Evolutionary conservation across 306 rosid species (phyloP), one percentile per base, ranked within the genome.

Genomic region (Vigna mungo): DNA sequence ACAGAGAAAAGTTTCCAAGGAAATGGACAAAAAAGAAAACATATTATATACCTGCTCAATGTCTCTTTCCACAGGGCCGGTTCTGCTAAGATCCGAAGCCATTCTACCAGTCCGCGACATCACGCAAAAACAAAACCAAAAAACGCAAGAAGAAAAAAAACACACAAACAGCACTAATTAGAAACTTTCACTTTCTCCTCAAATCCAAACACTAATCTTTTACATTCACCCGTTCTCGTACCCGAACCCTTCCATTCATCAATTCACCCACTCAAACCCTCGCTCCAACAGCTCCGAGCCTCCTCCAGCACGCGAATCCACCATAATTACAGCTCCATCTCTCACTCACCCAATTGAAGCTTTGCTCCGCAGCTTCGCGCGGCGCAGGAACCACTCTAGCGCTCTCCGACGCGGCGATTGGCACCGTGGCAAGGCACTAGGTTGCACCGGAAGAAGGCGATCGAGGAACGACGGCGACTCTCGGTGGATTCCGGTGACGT

Each of bases 41-140:
- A 51, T 5, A 53, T 82, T 92, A 51, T 5, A 53, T 82, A 95
- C 99, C 99, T 95, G 99, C 81, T 95, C 99, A 68, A 79, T 85
- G 85, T 95, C 99, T 86, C 99, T 87, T 85, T 95, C 99, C 30
- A 82, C 91, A 4, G 92, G 80, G 43, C 98, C 97, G 72, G 91
- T 84, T 92, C 91, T 91, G 87, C 88, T 91, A 79, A 87, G 97
- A 92, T 92, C 97, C 88, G 95, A 89, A 86, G 86, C 79, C 93
- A 89, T 92, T 87, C 97, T 92, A 83, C 84, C 91, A 32, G 85
- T 84, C 83, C 90, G 71, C 78, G 89, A 92, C 86, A 86, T 90
- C 82, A 67, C 78, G 73, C 47, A 3, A 43, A 30, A 68, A 48
- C 36, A 75, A 30, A 82, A 81, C 76, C 27, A 64, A 49, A 30